Evolutionary conservation across 140 eudicot species (phyloP), one percentile per base, ranked within the genome.

Genomic region (Stevia rebaudiana): DNA sequence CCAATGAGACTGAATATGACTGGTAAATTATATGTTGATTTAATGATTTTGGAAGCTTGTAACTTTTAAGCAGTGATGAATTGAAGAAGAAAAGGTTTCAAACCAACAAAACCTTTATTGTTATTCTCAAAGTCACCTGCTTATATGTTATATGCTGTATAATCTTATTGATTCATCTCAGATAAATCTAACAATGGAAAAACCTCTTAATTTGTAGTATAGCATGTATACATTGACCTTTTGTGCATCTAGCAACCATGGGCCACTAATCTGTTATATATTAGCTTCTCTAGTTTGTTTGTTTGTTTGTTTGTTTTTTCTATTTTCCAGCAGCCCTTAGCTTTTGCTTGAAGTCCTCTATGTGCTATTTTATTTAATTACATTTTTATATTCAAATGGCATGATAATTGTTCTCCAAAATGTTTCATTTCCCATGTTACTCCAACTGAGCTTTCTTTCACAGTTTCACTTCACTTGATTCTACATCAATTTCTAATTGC

Each of bases 191-290:
- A 37, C 23, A 33, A 3, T 70, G 6, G 33, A 31, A 17, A 42
- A 47, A 31, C 54, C 24, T 35, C 21, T 58, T 15, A 36, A 48
- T 5, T 60, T 48, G 22, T 49, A 16, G 23, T 42, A 33, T 50
- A 23, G 68, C 30, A 4, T 44, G 70, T 16, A 60, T 50, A 59
- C 36, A 8, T 61, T 37, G 63, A 41, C 56, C 46, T 48, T 37
- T 24, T 37, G 24, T 39, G 70, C 47, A 61, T 54, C 63, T 71
- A 61, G 17, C n/a, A 42, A 59, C 23, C 42, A 57, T 44, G 47
- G 68, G 68, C 60, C 23, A 31, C 58, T 57, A 11, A 8, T 69
- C 1, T 18, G 18, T 37, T 11, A 9, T 3, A 36, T 57, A 35
- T 6, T 18, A 31, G 19, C 56, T 39, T 35, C 43, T 30, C 17